Conservation (phyloP, 2,329 filamentous ascomycete species). For the Ciborinia camelliae region DNA sequence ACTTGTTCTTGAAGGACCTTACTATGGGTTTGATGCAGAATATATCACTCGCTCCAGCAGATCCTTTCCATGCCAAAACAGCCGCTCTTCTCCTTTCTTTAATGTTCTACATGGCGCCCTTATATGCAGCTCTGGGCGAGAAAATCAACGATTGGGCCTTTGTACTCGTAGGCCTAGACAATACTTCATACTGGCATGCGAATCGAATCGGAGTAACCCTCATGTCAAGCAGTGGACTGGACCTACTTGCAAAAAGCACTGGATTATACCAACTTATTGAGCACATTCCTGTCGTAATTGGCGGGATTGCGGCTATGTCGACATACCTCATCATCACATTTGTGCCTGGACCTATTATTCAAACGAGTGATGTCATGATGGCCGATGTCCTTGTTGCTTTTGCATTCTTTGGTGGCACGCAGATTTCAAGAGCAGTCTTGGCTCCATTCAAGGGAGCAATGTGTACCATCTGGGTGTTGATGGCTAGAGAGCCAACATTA, state of each 20-base stretch:
- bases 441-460: conserved; percentile 10
- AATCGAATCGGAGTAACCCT: not conserved
- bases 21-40: not conserved
- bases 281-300: not conserved
- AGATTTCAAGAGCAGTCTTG: conserved; percentile 6
- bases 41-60: not conserved
- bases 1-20: not conserved
- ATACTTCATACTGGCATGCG: not conserved
- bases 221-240: not conserved
- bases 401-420: conserved; percentile 1
- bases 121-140: not conserved
- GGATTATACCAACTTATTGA: not conserved
- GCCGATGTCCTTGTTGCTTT: not conserved
- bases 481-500: conserved; percentile 3
- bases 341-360: not conserved
- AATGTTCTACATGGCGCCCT: not conserved
- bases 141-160: conserved; percentile 1
- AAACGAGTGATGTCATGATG: not conserved
- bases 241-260: not conserved
- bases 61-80: not conserved
- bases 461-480: conserved; percentile 7
- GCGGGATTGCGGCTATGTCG: not conserved
- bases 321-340: not conserved
- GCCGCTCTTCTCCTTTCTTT: not conserved
- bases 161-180: not conserved